Conservation (phyloP, 2,329 filamentous ascomycete species). For the Cytospora leucostoma region DNA sequence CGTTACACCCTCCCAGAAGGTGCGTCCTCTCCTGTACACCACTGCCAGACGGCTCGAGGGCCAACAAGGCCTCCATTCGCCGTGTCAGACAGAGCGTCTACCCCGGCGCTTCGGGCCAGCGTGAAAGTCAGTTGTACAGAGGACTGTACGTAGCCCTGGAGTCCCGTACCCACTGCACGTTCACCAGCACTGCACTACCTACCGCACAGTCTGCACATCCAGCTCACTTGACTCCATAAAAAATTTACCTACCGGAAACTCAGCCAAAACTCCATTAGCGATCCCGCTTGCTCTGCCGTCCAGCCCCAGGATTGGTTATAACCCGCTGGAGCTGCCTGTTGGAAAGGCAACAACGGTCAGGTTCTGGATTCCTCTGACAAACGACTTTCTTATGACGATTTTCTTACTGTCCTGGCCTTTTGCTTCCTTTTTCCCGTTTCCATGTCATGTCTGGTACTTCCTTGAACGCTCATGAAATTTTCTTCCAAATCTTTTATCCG, state of each 20-base stretch:
- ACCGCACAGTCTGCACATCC: slow-evolving; percentile 26
- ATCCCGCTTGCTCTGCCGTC: slow-evolving; percentile 26
- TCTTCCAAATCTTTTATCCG: neutral
- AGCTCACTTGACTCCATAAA: slow-evolving; percentile 28
- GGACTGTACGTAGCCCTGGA: slow-evolving; percentile 6
- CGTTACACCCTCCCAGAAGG: slow-evolving; percentile 16
- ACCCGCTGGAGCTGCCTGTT: slow-evolving; percentile 28
- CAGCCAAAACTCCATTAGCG: slow-evolving; percentile 26
- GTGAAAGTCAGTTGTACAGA: slow-evolving; percentile 17
- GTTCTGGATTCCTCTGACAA: slow-evolving; percentile 25
- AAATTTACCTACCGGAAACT: slow-evolving; percentile 26
- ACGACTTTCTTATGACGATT: slow-evolving; percentile 26
- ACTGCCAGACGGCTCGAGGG: slow-evolving; percentile 19
- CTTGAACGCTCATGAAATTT: slow-evolving; percentile 10
- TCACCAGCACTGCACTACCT: slow-evolving; percentile 9
- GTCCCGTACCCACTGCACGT: slow-evolving; percentile 20
- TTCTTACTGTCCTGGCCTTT: slow-evolving; percentile 24
- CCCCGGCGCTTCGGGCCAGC: slow-evolving; percentile 27
- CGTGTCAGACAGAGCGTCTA: slow-evolving; percentile 22
- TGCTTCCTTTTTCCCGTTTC: slow-evolving; percentile 8
- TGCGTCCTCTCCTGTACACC: slow-evolving; percentile 19
- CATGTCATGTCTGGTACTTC: slow-evolving; percentile 8
- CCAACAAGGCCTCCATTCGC: slow-evolving; percentile 24
- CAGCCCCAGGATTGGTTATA: slow-evolving; percentile 27
- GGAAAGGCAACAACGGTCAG: slow-evolving; percentile 27